Evolutionary conservation across 2,329 filamentous ascomycete genomes (phyloP).

Genomic region (Plectosphaerella sp.): DNA sequence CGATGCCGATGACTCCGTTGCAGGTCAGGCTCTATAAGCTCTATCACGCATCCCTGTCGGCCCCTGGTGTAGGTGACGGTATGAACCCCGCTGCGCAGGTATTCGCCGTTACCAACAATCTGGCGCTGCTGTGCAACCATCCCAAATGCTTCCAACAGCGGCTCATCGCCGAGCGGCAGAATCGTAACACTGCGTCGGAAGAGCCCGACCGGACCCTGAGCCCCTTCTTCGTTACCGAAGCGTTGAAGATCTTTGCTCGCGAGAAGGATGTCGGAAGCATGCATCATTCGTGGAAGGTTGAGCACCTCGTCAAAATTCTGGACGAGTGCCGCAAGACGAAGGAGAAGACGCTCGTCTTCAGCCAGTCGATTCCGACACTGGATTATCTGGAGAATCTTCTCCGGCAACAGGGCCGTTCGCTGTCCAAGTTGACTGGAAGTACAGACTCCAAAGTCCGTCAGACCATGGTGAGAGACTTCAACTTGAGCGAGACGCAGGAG

Average conservation of each 20-base stretch:
- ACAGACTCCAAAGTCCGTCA: constrained; percentile 57
- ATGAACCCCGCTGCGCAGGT: constrained; percentile 8
- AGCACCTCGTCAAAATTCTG: constrained; percentile 65
- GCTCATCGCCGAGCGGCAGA: constrained; percentile 15
- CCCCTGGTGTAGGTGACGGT: neutral
- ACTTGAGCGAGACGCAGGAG: constrained; percentile 40
- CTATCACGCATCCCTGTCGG: constrained; percentile 27
- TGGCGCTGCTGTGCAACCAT: constrained; percentile 49
- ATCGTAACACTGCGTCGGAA: neutral
- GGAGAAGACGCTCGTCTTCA: constrained; percentile 81
- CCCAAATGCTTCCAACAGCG: constrained; percentile 41
- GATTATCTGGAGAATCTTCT: constrained; percentile 63
- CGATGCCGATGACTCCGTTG: constrained; percentile 60
- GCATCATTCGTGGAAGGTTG: constrained; percentile 62
- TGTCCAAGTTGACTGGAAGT: constrained; percentile 62
- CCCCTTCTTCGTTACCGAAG: constrained; percentile 10
- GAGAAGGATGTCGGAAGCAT: constrained; percentile 36
- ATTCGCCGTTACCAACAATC: constrained; percentile 30
- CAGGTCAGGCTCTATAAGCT: constrained; percentile 60
- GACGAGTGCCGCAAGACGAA: constrained; percentile 52
- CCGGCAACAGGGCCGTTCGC: constrained; percentile 38
- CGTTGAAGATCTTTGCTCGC: constrained; percentile 29
- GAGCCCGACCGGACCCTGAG: constrained; percentile 4
- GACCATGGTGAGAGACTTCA: constrained; percentile 63
- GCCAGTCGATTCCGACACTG: constrained; percentile 65